Conservation (phyloP, 1,139 yeast genomes). For the Magnusiomyces suaveolens region DNA sequence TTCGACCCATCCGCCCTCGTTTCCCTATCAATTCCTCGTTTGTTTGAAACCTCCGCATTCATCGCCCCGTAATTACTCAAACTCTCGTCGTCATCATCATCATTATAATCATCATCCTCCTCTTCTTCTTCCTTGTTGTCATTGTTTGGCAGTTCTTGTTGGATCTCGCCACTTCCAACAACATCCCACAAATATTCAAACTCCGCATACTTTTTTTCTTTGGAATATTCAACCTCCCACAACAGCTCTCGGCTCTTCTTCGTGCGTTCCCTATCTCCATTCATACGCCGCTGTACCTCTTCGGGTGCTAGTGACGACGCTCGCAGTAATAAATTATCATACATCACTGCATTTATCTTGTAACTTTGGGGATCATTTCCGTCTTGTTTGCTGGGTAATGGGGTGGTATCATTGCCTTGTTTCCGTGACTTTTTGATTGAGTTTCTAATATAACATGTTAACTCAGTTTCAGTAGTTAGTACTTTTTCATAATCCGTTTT, state of each 20-base stretch:
- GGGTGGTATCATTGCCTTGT: not conserved
- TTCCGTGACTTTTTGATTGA: slow-evolving; percentile 9
- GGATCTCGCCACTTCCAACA: slow-evolving; percentile 10
- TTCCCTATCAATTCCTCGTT: not conserved
- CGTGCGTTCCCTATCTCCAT: slow-evolving; percentile 73
- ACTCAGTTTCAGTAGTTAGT: not conserved
- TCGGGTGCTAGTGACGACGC: slow-evolving; percentile 26
- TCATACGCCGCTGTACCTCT: slow-evolving; percentile 66
- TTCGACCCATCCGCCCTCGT: not conserved
- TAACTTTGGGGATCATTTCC: not conserved
- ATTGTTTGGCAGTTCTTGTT: not conserved
- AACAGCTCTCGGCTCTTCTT: slow-evolving; percentile 66
- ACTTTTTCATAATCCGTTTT: not conserved
- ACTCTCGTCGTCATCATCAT: not conserved
- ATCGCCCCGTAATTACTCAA: no score
- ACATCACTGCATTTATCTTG: not conserved
- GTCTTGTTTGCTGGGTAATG: not conserved
- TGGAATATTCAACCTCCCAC: slow-evolving; percentile 53
- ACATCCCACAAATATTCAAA: slow-evolving; percentile 52
- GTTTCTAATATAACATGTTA: not conserved
- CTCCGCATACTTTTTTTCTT: slow-evolving; percentile 42
- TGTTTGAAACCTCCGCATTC: no score
- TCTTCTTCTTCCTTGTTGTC: not conserved
- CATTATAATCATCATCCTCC: not conserved
- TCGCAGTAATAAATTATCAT: not conserved